A percentile compares a stretch with the other conserved stretches of the same genome.
These are phyloP conservation scores for Trypanosoma platydactyli DNA, from an alignment of 208 protist genomes.

Conservation along the genomic window DNA sequence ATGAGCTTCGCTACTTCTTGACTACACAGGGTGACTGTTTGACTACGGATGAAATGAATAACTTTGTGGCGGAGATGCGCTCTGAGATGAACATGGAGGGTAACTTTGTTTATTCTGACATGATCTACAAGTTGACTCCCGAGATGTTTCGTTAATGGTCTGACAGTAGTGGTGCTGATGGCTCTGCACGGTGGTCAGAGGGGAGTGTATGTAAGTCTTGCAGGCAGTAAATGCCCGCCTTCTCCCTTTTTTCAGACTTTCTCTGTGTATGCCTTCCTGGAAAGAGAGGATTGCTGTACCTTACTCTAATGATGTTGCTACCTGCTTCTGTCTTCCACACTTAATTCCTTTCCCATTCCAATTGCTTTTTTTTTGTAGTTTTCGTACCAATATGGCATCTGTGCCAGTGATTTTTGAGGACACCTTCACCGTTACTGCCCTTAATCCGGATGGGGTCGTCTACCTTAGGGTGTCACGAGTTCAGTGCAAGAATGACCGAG, in stretches of 20 bases:
- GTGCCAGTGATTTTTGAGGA: constrained; percentile 88
- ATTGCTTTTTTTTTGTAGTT: constrained; percentile 13
- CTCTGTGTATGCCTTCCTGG: not conserved
- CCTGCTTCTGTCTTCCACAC: constrained; percentile 4
- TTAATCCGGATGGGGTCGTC: constrained; percentile 77
- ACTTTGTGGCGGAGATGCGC: constrained; percentile 84
- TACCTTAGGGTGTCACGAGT: constrained; percentile 88
- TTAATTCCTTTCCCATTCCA: not conserved
- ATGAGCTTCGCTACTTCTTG: constrained; percentile 93
- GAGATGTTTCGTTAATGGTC: constrained; percentile 64
- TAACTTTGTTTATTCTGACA: constrained; percentile 71
- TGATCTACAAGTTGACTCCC: constrained; percentile 84
- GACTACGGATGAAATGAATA: constrained; percentile 88
- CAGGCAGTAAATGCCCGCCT: not conserved
- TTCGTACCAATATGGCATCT: constrained; percentile 27
- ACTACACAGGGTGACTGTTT: constrained; percentile 94
- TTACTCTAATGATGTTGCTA: not conserved
- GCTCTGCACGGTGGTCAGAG: not conserved
- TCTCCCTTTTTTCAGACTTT: constrained; percentile 15
- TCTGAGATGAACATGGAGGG: constrained; percentile 90
- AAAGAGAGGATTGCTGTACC: not conserved
- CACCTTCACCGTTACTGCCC: constrained; percentile 81
- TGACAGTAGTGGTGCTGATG: not conserved
- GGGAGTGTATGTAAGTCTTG: constrained; percentile 7
- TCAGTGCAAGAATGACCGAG: constrained; percentile 77